phyloP scores from a whole-genome alignment of 169 alveolate species.

The Cryptosporidium bovis region DNA sequence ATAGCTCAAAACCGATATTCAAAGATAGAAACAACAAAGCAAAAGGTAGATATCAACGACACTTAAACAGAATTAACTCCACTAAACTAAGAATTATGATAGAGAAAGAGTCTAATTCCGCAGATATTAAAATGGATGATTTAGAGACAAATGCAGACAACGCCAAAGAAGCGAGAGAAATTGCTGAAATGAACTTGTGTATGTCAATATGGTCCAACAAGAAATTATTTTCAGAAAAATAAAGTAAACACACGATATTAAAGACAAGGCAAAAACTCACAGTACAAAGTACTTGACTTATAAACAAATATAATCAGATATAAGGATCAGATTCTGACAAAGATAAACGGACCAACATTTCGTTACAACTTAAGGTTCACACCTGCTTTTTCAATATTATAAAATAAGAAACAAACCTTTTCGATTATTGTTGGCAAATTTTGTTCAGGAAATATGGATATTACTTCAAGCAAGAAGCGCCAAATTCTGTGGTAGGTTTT shows the following conservation, averaged over 20 bases:
- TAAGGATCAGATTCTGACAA: too few relatives aligned
- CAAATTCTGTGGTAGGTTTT: neutral
- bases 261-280: too few relatives aligned
- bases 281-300: neutral
- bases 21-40: neutral
- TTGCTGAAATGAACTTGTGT: conserved; percentile 63
- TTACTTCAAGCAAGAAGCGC: neutral
- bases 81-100: neutral
- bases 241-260: neutral
- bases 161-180: conserved; percentile 4
- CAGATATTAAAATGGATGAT: conserved; percentile 14
- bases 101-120: conserved; percentile 15
- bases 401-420: too few relatives aligned
- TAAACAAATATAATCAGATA: neutral
- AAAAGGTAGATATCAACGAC: conserved; percentile 62
- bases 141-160: neutral
- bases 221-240: conserved; percentile 3
- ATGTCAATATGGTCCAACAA: conserved; percentile 72
- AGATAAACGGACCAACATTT: too few relatives aligned
- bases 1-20: conserved; percentile 12
- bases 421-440: too few relatives aligned
- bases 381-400: too few relatives aligned
- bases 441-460: too few relatives aligned
- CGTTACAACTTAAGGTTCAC: too few relatives aligned
- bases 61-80: conserved; percentile 39